A percentile compares a stretch with the other conserved stretches of the same genome.
phyloP scores from a whole-genome alignment of 495 filamentous ascomycete genomes.

The Penicillium ucsense region DNA sequence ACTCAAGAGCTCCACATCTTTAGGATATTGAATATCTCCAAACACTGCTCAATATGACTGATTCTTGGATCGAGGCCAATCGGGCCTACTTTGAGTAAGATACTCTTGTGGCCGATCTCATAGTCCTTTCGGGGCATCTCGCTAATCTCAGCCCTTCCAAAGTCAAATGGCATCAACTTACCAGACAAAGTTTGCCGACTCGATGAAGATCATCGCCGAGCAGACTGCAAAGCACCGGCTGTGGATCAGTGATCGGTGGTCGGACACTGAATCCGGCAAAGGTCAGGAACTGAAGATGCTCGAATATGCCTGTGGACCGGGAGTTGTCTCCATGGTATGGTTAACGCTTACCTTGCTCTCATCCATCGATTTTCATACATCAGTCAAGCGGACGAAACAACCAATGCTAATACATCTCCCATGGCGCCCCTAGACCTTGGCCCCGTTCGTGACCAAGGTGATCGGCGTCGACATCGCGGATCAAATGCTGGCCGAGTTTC shows the following conservation, averaged over 20 bases:
- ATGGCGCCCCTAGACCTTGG: conserved; percentile 34
- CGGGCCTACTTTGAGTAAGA: conserved; percentile 44
- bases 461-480: conserved; percentile 59
- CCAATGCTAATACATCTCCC: background rate
- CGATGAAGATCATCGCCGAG: conserved; percentile 22
- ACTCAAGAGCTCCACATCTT: background rate
- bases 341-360: too few relatives aligned
- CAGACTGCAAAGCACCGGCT: conserved; percentile 38
- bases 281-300: conserved; percentile 46
- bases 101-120: background rate
- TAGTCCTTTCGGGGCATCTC: too few relatives aligned
- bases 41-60: conserved; percentile 17
- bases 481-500: conserved; percentile 55
- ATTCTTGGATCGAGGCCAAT: conserved; percentile 40
- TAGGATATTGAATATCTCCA: background rate
- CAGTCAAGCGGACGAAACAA: too few relatives aligned
- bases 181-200: conserved; percentile 30
- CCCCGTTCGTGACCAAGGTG: conserved; percentile 49
- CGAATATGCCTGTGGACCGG: conserved; percentile 72
- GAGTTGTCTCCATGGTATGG: conserved; percentile 46
- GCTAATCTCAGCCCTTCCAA: background rate
- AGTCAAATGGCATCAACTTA: conserved; percentile 40
- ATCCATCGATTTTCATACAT: too few relatives aligned
- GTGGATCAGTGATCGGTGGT: conserved; percentile 56
- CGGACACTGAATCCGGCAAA: conserved; percentile 26